phyloP scores from a whole-genome alignment of 73 alveolate species.

The Tetrahymena elliotti region DNA sequence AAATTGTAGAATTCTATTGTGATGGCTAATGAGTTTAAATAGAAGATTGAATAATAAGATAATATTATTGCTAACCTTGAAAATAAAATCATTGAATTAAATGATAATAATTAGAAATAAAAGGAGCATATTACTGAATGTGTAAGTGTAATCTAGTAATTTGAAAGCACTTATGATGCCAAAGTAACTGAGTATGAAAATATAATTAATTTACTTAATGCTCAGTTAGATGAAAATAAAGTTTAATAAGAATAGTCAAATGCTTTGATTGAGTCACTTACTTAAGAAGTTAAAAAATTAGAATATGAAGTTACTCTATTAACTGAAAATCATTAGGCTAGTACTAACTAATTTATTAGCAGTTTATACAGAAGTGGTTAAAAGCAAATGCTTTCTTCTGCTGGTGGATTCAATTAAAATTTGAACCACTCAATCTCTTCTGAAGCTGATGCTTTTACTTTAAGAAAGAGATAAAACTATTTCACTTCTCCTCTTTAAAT shows the following conservation, averaged over 20 bases:
- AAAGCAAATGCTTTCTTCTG: neutral
- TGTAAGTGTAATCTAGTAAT: neutral
- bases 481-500: neutral
- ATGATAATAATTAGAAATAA: neutral
- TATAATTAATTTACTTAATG: neutral
- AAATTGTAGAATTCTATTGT: neutral
- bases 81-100: neutral
- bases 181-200: neutral
- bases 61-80: neutral
- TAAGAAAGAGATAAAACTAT: neutral
- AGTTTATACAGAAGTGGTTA: neutral
- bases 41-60: neutral
- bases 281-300: neutral
- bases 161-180: neutral
- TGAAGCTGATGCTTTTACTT: neutral
- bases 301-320: neutral
- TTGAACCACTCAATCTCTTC: neutral
- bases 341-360: neutral
- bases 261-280: neutral
- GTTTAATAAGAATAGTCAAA: neutral
- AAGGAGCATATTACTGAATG: neutral
- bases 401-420: neutral
- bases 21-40: neutral
- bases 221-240: neutral
- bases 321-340: neutral